phyloP scores from a whole-genome alignment of 1,139 yeast genomes.

The Lodderomyces elongisporus region DNA sequence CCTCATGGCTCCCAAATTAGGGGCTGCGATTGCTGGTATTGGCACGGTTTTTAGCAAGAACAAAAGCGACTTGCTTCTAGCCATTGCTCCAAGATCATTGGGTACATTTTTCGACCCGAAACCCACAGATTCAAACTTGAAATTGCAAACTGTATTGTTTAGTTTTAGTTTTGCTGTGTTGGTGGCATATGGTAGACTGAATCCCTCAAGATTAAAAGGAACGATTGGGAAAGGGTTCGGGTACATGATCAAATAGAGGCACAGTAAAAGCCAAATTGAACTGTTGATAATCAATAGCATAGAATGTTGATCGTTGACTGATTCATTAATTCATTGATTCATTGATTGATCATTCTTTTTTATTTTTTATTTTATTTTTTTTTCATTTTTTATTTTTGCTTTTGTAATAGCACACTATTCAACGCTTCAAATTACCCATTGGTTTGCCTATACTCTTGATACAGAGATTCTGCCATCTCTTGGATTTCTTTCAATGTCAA shows the following conservation, averaged over 20 bases:
- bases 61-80: constrained; percentile 37
- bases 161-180: constrained; percentile 31
- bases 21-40: constrained; percentile 30
- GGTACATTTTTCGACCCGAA: constrained; percentile 26
- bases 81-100: constrained; percentile 36
- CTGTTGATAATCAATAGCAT: constrained; percentile 16
- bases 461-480: constrained; percentile 50
- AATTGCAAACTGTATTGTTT: constrained; percentile 22
- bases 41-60: constrained; percentile 32
- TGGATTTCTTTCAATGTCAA: constrained; percentile 48
- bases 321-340: too few relatives aligned
- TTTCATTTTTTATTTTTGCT: too few relatives aligned
- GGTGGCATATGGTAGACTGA: constrained; percentile 18
- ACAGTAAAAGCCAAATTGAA: constrained; percentile 3
- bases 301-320: too few relatives aligned
- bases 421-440: not conserved
- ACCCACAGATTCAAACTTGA: constrained; percentile 16
- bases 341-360: too few relatives aligned
- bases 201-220: constrained; percentile 21
- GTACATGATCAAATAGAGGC: constrained; percentile 8
- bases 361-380: too few relatives aligned
- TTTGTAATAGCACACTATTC: too few relatives aligned
- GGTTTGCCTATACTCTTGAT: constrained; percentile 12
- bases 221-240: constrained; percentile 23
- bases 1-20: constrained; percentile 28